Base-by-base conservation (phyloP, 2,329 filamentous ascomycete species). In the Pseudogymnoascus sp. region DNA sequence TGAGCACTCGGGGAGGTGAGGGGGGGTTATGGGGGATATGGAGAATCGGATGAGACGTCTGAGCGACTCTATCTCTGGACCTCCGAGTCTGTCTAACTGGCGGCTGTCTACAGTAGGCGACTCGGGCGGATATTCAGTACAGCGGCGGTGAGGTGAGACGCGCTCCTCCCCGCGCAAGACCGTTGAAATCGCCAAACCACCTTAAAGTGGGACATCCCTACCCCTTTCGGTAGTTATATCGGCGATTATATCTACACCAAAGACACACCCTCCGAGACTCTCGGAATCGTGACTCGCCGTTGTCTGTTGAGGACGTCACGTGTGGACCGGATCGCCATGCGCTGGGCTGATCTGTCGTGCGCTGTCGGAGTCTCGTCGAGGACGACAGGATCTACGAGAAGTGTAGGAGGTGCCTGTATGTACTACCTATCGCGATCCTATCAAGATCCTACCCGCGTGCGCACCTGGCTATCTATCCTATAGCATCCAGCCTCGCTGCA, bases 1-100 rank as follows among this genome's bases (percentile, higher is more conserved):
- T 53, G 25, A 18, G 21, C 8, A 12, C 4, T 53, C 14, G 25
- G 47, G 42, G 2, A 66, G 65, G 47, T 42, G 2, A 66, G 65
- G 40, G 23, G 53, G 1, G 62, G 28, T 31, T 31, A 31, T 10
- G 28, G 28, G 28, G 28, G 28, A 31, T 31, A 31, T 31, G 28
- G 28, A 31, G 28, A 8, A 31, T 10, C 28, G 28, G 28, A 31
- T 31, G 28, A 31, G 28, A 31, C 28, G 28, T 31, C 28, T 31
- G 28, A 31, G 28, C 28, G 28, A 31, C 28, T 28, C 28, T 28
- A 6, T 28, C 28, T 14, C 25, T 31, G 47, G 31, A 23, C 31
- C 47, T 53, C 47, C 47, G 23, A 5, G 2, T 16, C 6, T 31
- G 28, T 31, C 28, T 31, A 11, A 10, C 23, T 16, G 12, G 47